phyloP scores from a whole-genome alignment of 306 rosid species.

The Mimosa bimucronata region DNA sequence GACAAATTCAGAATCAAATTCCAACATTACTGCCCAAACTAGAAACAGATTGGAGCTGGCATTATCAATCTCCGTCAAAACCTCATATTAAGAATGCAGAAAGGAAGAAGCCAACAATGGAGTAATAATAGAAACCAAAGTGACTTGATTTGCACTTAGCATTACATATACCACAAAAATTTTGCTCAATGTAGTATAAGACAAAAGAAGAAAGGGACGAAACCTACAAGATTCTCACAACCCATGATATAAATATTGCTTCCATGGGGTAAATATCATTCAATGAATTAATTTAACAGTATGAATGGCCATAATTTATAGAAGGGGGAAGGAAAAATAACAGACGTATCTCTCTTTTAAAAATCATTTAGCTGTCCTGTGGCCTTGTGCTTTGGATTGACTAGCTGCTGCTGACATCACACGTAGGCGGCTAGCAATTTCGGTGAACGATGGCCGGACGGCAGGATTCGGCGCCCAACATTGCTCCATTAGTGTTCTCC shows the following conservation, averaged over 20 bases:
- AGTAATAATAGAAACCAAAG: neutral
- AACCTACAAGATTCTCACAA: neutral
- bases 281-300: constrained; percentile 30
- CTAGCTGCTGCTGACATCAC: constrained; percentile 70
- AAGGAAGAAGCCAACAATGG: neutral
- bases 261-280: constrained; percentile 24
- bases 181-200: neutral
- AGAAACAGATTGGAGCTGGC: neutral
- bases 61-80: neutral
- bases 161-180: neutral
- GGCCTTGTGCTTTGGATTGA: constrained; percentile 54
- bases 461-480: constrained; percentile 91
- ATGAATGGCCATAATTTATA: constrained; percentile 7
- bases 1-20: neutral
- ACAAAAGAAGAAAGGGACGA: neutral
- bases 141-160: neutral
- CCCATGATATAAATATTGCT: constrained; percentile 19
- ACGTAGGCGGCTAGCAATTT: constrained; percentile 73
- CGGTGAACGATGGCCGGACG: constrained; percentile 76
- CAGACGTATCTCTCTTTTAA: neutral
- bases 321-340: neutral
- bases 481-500: constrained; percentile 84
- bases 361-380: constrained; percentile 46
- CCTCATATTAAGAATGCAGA: neutral
- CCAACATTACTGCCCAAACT: neutral